Percentiles rank a stretch among this genome's conserved stretches.
Conservation (phyloP, 2,329 filamentous ascomycete genomes). For the Colletotrichum chlorophyti region DNA sequence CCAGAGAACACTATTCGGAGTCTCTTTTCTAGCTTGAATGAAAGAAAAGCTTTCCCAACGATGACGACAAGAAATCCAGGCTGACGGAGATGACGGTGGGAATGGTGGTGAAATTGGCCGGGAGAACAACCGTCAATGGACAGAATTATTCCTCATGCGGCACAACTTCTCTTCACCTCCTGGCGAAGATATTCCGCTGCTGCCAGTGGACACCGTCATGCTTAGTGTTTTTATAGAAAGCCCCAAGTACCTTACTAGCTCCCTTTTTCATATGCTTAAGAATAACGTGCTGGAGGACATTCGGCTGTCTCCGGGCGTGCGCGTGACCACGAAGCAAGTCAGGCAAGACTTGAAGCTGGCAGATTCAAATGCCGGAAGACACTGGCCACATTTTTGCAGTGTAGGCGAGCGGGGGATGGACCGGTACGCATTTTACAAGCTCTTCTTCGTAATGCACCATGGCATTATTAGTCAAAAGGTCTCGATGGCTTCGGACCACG, state of each 20-base stretch:
- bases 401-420: not conserved
- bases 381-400: constrained; percentile 1
- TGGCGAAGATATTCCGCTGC: not conserved
- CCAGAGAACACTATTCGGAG: not conserved
- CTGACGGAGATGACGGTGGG: not conserved
- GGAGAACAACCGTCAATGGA: constrained; percentile 8
- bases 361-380: constrained; percentile 2
- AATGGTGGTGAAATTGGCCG: not conserved
- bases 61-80: not conserved
- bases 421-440: not conserved
- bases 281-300: not conserved
- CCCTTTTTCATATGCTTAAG: not conserved
- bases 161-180: not conserved
- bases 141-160: not conserved
- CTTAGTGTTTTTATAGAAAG: not conserved
- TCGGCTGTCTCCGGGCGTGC: not conserved
- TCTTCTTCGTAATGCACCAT: not conserved
- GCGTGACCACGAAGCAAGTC: not conserved
- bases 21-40: not conserved
- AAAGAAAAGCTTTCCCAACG: not conserved
- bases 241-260: not conserved
- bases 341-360: not conserved
- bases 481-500: not conserved
- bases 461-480: not conserved
- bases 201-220: not conserved